Percentiles rank a stretch among this genome's conserved stretches.
phyloP scores from a whole-genome alignment of 1,284 basidiomycete species.

The Rhodotorula sp. region DNA sequence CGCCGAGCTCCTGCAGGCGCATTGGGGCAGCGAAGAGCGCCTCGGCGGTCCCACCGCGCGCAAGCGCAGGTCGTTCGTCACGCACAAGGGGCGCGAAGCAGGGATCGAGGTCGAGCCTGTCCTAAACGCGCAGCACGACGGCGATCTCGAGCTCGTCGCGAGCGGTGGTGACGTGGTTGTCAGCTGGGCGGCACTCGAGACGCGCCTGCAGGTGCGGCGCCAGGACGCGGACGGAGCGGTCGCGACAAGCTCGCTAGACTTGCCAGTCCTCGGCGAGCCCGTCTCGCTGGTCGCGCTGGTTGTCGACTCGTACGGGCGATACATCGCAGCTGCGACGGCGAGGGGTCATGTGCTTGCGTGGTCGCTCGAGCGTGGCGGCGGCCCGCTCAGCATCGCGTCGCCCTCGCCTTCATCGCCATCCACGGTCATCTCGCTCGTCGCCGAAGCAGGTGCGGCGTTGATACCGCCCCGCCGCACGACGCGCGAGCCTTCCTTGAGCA shows the following conservation, averaged over 20 bases:
- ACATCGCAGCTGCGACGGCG: conserved; percentile 32
- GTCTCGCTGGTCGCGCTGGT: conserved; percentile 37
- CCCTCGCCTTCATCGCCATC: conserved; percentile 54
- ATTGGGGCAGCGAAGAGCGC: conserved; percentile 32
- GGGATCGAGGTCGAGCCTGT: conserved; percentile 5
- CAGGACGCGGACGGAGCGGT: background rate
- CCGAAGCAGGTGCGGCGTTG: conserved; percentile 54
- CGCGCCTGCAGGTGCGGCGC: conserved; percentile 55
- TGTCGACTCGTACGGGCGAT: conserved; percentile 37
- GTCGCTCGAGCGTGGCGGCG: conserved; percentile 51
- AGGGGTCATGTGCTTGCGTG: conserved; percentile 61
- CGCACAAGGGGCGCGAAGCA: background rate
- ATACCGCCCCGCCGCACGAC: background rate
- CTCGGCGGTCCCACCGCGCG: conserved; percentile 57
- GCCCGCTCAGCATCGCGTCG: conserved; percentile 32
- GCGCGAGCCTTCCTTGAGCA: background rate
- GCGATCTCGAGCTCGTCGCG: conserved; percentile 79
- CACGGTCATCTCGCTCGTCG: conserved; percentile 40
- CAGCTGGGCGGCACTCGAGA: conserved; percentile 72
- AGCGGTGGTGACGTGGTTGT: conserved; percentile 67
- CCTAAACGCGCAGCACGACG: conserved; percentile 49
- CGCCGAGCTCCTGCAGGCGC: conserved; percentile 80
- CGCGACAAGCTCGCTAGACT: conserved; percentile 8
- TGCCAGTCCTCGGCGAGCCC: conserved; percentile 23
- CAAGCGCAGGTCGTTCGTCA: background rate